Conservation (phyloP, 768 basidiomycete species). For the Leccinum aurantiacum region DNA sequence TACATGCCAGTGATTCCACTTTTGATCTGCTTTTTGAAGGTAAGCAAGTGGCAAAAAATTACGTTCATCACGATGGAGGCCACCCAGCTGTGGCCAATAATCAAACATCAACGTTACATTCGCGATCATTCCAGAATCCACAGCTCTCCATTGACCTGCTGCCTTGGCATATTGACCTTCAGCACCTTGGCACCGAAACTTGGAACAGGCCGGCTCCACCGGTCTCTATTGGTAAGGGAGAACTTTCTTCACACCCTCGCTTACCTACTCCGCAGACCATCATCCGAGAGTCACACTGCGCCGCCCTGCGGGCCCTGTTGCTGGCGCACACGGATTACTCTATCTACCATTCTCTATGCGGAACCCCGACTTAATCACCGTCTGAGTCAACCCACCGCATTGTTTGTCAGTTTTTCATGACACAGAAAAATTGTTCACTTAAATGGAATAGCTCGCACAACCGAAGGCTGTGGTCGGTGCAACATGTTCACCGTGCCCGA, state of each 20-base stretch:
- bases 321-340: not conserved
- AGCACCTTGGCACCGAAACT: too few species aligned
- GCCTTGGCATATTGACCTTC: not conserved
- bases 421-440: not conserved
- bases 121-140: not conserved
- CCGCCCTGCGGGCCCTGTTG: too few species aligned
- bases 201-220: not conserved
- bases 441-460: not conserved
- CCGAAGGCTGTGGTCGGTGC: slow-evolving; percentile 1
- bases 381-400: not conserved
- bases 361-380: not conserved
- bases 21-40: slow-evolving; percentile 4
- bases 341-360: not conserved
- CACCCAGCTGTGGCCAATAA: slow-evolving; percentile 9
- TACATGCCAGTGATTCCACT: not conserved
- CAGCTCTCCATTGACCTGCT: slow-evolving; percentile 1
- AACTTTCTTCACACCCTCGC: too few species aligned
- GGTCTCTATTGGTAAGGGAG: not conserved
- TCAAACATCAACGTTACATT: not conserved
- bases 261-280: too few species aligned
- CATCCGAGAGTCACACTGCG: too few species aligned
- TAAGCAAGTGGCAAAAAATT: slow-evolving; percentile 7
- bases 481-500: not conserved
- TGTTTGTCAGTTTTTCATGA: not conserved
- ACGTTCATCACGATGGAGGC: not conserved